Base-by-base conservation (phyloP, 176 grass and related monocot genomes). In the Aegilops umbellulata region DNA sequence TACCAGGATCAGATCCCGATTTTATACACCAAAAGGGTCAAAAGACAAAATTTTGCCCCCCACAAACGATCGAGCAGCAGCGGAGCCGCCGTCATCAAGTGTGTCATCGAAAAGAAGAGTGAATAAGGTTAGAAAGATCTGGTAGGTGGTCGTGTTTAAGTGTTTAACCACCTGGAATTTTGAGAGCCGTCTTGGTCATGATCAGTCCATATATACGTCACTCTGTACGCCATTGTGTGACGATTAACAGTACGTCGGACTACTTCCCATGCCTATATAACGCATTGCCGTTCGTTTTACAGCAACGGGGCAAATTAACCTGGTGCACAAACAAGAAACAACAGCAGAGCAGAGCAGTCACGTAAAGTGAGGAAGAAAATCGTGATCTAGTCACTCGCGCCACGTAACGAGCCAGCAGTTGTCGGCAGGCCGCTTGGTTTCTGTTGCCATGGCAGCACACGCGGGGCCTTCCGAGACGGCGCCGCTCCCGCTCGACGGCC, bases 401-500 rank as follows among this genome's bases (percentile, higher is more conserved):
- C 38, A 39, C 38, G 38, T 39, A 39, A 10, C 38, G 38, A 3
- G 39, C 39, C 39, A 42, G 0, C 39, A 42, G 39, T 42, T 2
- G 38, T 0, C 38, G 38, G 3, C 38, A 41, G 38, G 38, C 10
- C 41, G 41, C 42, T 46, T 46, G 42, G 42, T 4, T 46, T 46
- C 14, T 14, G 44, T 15, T n/a, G 53, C 30, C 82, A 32, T 38
- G 76, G 76, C 80, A 1, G 31, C 61, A 7, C 76, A 4, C 36
- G 24, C 24, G 20, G 38, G 0, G 49, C 38, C 36, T 24, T 32
- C 71, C 3, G 16, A 27, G 22, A 20, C 51, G 7, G 25, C 53
- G 49, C 38, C 38, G 16, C 86, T 91, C 32, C 89, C 89, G 26
- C 94, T 92, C 13, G 84, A 80, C 34, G 95, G 86, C 61, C 90